Evolutionary conservation across 2,329 filamentous ascomycete genomes (phyloP).

Genomic region (Cordyceps farinosa): DNA sequence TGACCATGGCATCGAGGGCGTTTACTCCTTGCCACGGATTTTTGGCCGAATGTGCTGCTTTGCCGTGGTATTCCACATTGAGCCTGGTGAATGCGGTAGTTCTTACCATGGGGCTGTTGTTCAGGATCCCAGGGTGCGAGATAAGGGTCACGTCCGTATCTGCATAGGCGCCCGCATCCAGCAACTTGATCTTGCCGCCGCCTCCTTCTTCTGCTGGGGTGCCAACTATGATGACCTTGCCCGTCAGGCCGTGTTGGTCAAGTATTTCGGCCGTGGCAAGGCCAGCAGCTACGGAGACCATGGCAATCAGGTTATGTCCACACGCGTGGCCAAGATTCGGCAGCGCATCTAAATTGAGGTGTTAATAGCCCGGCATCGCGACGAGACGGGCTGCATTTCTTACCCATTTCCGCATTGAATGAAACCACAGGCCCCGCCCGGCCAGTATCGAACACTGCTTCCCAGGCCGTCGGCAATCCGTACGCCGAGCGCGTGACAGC

Average conservation of each 20-base stretch:
- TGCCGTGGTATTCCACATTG: constrained; percentile 50
- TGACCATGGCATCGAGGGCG: constrained; percentile 54
- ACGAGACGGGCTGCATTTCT: not conserved
- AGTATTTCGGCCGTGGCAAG: constrained; percentile 15
- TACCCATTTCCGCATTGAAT: constrained; percentile 39
- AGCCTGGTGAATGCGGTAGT: constrained; percentile 50
- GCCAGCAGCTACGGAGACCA: constrained; percentile 43
- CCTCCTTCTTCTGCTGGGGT: constrained; percentile 54
- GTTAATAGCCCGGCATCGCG: not conserved
- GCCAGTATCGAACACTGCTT: constrained; percentile 38
- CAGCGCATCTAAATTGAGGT: constrained; percentile 39
- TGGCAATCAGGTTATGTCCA: constrained; percentile 53
- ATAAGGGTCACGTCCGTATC: constrained; percentile 32
- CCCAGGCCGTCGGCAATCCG: constrained; percentile 42
- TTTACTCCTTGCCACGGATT: constrained; percentile 59
- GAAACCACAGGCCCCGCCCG: constrained; percentile 36
- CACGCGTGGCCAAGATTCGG: constrained; percentile 51
- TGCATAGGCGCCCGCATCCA: constrained; percentile 43
- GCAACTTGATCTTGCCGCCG: constrained; percentile 47
- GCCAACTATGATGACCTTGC: constrained; percentile 38
- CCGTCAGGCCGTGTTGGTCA: not conserved
- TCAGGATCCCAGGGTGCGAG: constrained; percentile 30
- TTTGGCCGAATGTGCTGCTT: constrained; percentile 53
- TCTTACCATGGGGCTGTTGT: constrained; percentile 45
- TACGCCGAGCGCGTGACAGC: constrained; percentile 39